Conservation (phyloP, 108 stramenopile genomes). For the Fistulifera solaris region DNA sequence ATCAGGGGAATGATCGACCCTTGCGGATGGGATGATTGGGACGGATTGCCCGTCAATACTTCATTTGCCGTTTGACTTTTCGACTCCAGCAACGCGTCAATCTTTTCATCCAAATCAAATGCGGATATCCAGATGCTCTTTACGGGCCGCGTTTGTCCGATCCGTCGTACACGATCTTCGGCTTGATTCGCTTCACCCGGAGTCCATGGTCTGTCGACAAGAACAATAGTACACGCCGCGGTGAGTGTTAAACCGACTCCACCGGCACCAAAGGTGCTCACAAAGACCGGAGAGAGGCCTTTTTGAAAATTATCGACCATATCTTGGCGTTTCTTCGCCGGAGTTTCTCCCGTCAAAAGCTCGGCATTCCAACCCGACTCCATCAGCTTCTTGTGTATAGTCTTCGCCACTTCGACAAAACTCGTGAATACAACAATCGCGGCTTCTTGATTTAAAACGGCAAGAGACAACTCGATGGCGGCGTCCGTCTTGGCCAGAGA, state of each 20-base stretch:
- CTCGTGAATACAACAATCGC: slow-evolving; percentile 65
- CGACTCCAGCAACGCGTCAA: slow-evolving; percentile 54
- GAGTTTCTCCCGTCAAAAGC: slow-evolving; percentile 62
- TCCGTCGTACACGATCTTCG: slow-evolving; percentile 70
- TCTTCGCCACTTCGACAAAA: slow-evolving; percentile 61
- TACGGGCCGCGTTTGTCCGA: slow-evolving; percentile 62
- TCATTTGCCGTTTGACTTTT: slow-evolving; percentile 50
- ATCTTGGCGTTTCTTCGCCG: slow-evolving; percentile 49
- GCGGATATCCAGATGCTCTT: slow-evolving; percentile 60
- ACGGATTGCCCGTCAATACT: slow-evolving; percentile 22
- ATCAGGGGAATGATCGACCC: too few species aligned
- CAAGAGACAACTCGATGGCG: slow-evolving; percentile 42
- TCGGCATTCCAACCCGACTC: slow-evolving; percentile 52
- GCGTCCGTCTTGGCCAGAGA: slow-evolving; percentile 56
- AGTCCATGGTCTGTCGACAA: slow-evolving; percentile 82
- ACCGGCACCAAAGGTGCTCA: slow-evolving; percentile 79
- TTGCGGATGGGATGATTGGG: too few species aligned
- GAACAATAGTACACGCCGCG: slow-evolving; percentile 66
- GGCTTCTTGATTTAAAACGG: slow-evolving; percentile 46
- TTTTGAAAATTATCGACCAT: slow-evolving; percentile 77
- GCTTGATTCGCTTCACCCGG: slow-evolving; percentile 52
- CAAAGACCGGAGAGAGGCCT: slow-evolving; percentile 60
- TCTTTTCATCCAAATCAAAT: slow-evolving; percentile 59
- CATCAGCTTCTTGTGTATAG: slow-evolving; percentile 40
- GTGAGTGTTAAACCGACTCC: slow-evolving; percentile 82